These are phyloP conservation scores for Verticillium alfalfae DNA, from an alignment of 2,329 filamentous ascomycete species.

Conservation along the genomic window DNA sequence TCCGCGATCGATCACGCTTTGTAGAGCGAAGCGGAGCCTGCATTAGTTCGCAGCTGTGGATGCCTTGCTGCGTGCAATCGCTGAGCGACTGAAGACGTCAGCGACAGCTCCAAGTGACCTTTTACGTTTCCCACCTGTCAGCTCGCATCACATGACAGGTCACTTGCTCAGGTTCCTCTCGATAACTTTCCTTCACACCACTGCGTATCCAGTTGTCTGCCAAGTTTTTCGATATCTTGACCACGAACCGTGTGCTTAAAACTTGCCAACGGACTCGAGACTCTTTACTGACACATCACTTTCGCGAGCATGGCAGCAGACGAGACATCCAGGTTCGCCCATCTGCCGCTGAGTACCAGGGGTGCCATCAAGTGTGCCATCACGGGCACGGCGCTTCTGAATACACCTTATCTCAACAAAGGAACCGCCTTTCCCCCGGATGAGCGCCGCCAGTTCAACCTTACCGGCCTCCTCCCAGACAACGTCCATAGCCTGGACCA, in stretches of 20 bases:
- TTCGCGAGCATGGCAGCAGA: neutral
- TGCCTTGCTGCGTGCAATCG: neutral
- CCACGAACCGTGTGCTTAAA: neutral
- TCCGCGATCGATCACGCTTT: neutral
- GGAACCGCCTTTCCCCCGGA: constrained; percentile 69
- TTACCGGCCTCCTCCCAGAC: constrained; percentile 68
- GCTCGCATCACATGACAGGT: neutral
- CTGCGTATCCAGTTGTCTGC: neutral
- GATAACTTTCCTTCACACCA: neutral
- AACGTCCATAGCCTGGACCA: constrained; percentile 70
- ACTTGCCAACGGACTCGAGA: too few species aligned
- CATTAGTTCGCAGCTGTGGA: neutral
- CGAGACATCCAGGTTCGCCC: constrained; percentile 17
- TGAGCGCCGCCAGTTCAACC: constrained; percentile 64
- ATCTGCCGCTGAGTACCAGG: constrained; percentile 26
- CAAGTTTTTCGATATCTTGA: neutral
- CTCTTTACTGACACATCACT: neutral
- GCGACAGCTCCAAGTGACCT: neutral
- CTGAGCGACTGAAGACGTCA: neutral
- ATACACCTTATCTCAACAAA: constrained; percentile 59
- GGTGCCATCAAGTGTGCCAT: constrained; percentile 30
- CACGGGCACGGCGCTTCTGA: constrained; percentile 26
- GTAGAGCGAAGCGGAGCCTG: neutral
- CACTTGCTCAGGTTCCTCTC: neutral
- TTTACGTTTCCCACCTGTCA: neutral